Evolutionary conservation across 371 early-diverging fungal species (phyloP).

Genomic region (Zancudomyces culisetae): DNA sequence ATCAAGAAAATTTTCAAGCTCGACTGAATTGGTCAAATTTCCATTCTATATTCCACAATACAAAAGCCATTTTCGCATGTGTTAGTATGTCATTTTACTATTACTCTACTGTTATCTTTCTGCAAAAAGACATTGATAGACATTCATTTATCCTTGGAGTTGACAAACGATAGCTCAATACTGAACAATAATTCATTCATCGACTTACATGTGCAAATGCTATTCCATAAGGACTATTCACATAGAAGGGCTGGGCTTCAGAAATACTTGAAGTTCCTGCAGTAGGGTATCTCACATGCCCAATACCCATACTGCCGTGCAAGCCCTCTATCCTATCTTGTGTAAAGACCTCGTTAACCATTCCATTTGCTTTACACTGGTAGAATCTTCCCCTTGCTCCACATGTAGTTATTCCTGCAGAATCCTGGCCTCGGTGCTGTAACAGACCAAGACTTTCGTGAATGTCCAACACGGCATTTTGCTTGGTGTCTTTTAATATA

Average conservation of each 20-base stretch:
- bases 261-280: conserved; percentile 83
- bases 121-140: conserved; percentile 1
- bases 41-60: conserved; percentile 50
- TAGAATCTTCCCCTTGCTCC: conserved; percentile 83
- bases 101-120: background rate
- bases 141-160: too few relatives aligned
- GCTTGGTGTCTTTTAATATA: conserved; percentile 58
- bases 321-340: conserved; percentile 51
- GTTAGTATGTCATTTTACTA: background rate
- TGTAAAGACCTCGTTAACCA: conserved; percentile 91
- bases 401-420: conserved; percentile 95
- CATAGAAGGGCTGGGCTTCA: conserved; percentile 97
- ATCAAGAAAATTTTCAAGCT: conserved; percentile 71
- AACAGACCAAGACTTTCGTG: conserved; percentile 81
- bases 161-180: too few relatives aligned
- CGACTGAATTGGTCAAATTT: conserved; percentile 81
- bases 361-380: conserved; percentile 94
- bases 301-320: conserved; percentile 77
- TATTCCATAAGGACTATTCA: conserved; percentile 94
- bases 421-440: conserved; percentile 98
- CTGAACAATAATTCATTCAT: too few relatives aligned
- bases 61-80: too few relatives aligned
- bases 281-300: conserved; percentile 95
- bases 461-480: conserved; percentile 60
- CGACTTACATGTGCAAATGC: conserved; percentile 60